phyloP scores from a whole-genome alignment of 805 yeast species.

The Metschnikowia peoriensis region DNA sequence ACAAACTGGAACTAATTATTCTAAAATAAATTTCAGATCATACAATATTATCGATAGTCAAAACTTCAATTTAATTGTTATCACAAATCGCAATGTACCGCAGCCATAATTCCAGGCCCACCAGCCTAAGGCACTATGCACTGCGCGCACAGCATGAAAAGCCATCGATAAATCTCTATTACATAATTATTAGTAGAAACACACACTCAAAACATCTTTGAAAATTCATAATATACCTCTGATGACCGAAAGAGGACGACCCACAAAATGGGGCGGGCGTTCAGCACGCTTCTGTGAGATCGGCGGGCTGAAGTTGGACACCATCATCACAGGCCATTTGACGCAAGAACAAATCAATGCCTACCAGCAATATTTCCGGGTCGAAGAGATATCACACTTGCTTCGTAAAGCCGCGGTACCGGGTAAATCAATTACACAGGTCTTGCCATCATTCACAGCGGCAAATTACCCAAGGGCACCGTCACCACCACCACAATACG shows the following conservation, averaged over 20 bases:
- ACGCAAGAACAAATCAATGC: constrained; percentile 75
- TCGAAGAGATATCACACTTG: constrained; percentile 73
- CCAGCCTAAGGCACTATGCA: too few relatives aligned
- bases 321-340: constrained; percentile 42
- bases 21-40: too few relatives aligned
- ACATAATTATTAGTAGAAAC: neutral
- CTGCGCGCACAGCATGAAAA: too few relatives aligned
- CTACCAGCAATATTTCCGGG: constrained; percentile 65
- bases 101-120: too few relatives aligned
- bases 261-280: constrained; percentile 18
- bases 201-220: neutral
- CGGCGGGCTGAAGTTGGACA: constrained; percentile 19
- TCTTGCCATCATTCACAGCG: constrained; percentile 43
- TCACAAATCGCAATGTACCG: too few relatives aligned
- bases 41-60: too few relatives aligned
- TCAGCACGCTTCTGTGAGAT: constrained; percentile 15
- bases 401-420: constrained; percentile 37
- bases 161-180: too few relatives aligned
- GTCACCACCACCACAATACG: constrained; percentile 93
- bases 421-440: constrained; percentile 36
- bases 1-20: too few relatives aligned
- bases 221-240: neutral
- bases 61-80: too few relatives aligned
- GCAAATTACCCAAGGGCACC: constrained; percentile 57
- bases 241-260: constrained; percentile 17